Conservation (phyloP, 768 basidiomycete species). For the Stropharia rugosoannulata region DNA sequence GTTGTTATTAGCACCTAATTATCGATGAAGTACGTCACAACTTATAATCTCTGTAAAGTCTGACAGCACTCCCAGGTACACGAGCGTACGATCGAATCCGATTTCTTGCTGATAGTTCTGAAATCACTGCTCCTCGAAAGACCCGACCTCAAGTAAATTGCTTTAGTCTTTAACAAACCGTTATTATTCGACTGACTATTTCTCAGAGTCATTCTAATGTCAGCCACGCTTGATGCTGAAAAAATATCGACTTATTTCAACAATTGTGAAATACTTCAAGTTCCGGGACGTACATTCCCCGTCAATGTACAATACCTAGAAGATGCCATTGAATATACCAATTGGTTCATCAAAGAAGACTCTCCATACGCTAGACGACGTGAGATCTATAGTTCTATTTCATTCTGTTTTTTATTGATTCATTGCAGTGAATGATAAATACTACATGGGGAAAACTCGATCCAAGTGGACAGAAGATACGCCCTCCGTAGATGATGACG, state of each 20-base stretch:
- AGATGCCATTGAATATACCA: slow-evolving; percentile 82
- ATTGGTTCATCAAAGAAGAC: slow-evolving; percentile 75
- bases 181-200: slow-evolving; percentile 1
- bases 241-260: slow-evolving; percentile 90
- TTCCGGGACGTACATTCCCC: slow-evolving; percentile 95
- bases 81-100: slow-evolving; percentile 95
- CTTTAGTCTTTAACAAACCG: background rate
- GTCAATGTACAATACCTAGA: slow-evolving; percentile 86
- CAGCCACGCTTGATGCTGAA: slow-evolving; percentile 90
- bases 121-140: slow-evolving; percentile 77
- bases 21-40: slow-evolving; percentile 75
- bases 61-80: slow-evolving; percentile 59
- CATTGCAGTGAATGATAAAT: slow-evolving; percentile 58
- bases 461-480: slow-evolving; percentile 82
- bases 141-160: slow-evolving; percentile 76
- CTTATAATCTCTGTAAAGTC: background rate
- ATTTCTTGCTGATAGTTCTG: slow-evolving; percentile 93
- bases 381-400: slow-evolving; percentile 31
- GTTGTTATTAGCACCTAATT: slow-evolving; percentile 72
- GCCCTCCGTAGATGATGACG: slow-evolving; percentile 62
- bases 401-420: slow-evolving; percentile 1
- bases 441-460: slow-evolving; percentile 56
- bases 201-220: slow-evolving; percentile 89
- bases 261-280: slow-evolving; percentile 78
- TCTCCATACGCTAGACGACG: slow-evolving; percentile 80